Conservation (phyloP, 2,329 filamentous ascomycete species). For the Orbilia quercus region DNA sequence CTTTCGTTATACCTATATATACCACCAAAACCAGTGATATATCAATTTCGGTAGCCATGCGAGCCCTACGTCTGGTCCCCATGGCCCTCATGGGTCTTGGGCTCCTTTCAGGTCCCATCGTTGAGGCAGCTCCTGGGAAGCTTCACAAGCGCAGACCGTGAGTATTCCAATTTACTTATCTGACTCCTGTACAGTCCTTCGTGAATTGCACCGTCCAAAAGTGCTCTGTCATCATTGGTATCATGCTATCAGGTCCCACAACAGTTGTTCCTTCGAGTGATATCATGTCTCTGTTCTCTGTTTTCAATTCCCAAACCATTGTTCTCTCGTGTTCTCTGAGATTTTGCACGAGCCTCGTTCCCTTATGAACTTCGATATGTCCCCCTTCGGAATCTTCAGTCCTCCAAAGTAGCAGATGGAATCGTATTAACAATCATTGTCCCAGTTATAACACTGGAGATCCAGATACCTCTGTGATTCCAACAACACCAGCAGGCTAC, state of each 20-base stretch:
- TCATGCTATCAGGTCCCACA: not conserved
- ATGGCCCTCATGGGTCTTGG: conserved; percentile 20
- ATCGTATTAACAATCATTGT: not conserved
- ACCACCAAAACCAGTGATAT: not conserved
- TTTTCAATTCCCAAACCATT: not conserved
- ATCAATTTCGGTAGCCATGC: conserved; percentile 16
- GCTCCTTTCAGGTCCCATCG: conserved; percentile 15
- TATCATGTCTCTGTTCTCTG: not conserved
- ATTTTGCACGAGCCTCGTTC: too few relatives aligned
- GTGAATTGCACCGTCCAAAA: not conserved
- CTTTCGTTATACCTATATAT: conserved; percentile 41
- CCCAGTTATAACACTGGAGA: conserved; percentile 23
- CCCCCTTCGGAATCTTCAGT: not conserved
- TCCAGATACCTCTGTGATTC: conserved; percentile 9
- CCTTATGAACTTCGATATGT: too few relatives aligned
- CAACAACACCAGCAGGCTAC: conserved; percentile 19
- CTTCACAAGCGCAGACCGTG: conserved; percentile 45
- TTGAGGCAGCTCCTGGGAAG: conserved; percentile 44
- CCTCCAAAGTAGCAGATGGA: not conserved
- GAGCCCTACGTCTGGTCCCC: conserved; percentile 8
- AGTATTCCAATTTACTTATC: conserved; percentile 17
- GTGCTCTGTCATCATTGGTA: too few relatives aligned
- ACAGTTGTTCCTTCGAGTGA: too few relatives aligned
- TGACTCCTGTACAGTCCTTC: not conserved
- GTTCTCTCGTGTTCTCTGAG: too few relatives aligned